phyloP scores from a whole-genome alignment of 768 basidiomycete species.

The Boletus rubroflammeus region DNA sequence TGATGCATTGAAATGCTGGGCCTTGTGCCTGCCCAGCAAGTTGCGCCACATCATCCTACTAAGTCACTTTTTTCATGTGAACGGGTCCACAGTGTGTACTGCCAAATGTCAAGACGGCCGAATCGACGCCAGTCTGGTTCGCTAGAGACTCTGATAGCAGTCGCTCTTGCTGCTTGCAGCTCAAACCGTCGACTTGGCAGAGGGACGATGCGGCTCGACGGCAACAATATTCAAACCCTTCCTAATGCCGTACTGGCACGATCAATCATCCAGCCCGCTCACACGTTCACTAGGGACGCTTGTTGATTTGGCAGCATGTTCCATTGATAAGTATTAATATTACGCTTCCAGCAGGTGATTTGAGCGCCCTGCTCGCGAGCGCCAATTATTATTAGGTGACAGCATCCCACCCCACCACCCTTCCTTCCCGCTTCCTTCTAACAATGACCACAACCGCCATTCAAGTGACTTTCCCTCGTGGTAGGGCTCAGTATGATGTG shows the following conservation, averaged over 20 bases:
- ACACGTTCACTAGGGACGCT: conserved; percentile 5
- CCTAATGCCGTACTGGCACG: not conserved
- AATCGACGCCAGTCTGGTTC: not conserved
- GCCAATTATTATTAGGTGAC: conserved; percentile 4
- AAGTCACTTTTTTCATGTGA: not conserved
- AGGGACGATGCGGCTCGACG: no score
- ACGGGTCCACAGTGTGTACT: no score
- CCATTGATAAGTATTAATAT: not conserved
- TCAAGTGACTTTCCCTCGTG: conserved; percentile 1
- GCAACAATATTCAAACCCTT: not conserved
- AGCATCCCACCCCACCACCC: not conserved
- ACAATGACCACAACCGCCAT: conserved; percentile 13
- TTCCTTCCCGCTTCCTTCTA: not conserved
- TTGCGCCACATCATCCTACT: not conserved
- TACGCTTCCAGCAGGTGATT: conserved; percentile 1
- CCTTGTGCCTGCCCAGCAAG: not conserved
- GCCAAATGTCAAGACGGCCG: no score
- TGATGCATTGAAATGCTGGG: not conserved
- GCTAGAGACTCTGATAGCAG: no score
- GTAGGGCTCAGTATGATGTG: conserved; percentile 7
- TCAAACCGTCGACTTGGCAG: not conserved
- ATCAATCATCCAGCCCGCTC: not conserved
- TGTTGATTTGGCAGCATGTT: not conserved
- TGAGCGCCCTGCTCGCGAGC: not conserved
- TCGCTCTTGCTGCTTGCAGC: not conserved